These are phyloP conservation scores for Debaryomyces robertsiae DNA, from an alignment of 1,139 yeast species.

Conservation along the genomic window DNA sequence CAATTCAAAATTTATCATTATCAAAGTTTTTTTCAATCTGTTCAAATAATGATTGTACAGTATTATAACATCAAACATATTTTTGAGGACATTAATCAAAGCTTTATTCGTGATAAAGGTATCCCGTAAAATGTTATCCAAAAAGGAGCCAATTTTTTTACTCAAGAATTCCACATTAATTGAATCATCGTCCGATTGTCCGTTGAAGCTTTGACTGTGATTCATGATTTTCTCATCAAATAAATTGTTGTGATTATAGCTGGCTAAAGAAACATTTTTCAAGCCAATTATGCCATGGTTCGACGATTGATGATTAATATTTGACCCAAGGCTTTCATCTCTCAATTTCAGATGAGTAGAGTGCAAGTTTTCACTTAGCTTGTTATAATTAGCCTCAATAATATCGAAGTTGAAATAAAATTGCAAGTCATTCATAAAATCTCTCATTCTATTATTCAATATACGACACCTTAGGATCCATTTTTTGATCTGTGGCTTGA, in stretches of 20 bases:
- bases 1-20: constrained; percentile 51
- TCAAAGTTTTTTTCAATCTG: constrained; percentile 58
- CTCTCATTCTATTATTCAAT: constrained; percentile 63
- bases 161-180: constrained; percentile 56
- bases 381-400: constrained; percentile 56
- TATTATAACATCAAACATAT: constrained; percentile 48
- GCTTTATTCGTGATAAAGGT: constrained; percentile 66
- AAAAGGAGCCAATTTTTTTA: constrained; percentile 54
- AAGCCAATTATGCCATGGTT: constrained; percentile 14
- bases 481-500: constrained; percentile 43
- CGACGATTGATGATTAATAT: constrained; percentile 3
- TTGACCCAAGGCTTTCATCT: constrained; percentile 18
- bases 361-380: constrained; percentile 33
- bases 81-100: constrained; percentile 51
- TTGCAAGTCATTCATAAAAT: constrained; percentile 58
- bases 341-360: constrained; percentile 20
- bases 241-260: constrained; percentile 28
- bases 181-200: constrained; percentile 10
- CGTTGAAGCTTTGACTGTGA: constrained; percentile 6
- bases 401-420: constrained; percentile 63
- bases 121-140: constrained; percentile 68
- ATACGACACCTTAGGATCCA: constrained; percentile 63
- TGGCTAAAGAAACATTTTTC: constrained; percentile 17
- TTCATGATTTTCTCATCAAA: constrained; percentile 33
- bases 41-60: constrained; percentile 58